Evolutionary conservation across 768 basidiomycete genomes (phyloP).

Genomic region (Amanita exitialis): DNA sequence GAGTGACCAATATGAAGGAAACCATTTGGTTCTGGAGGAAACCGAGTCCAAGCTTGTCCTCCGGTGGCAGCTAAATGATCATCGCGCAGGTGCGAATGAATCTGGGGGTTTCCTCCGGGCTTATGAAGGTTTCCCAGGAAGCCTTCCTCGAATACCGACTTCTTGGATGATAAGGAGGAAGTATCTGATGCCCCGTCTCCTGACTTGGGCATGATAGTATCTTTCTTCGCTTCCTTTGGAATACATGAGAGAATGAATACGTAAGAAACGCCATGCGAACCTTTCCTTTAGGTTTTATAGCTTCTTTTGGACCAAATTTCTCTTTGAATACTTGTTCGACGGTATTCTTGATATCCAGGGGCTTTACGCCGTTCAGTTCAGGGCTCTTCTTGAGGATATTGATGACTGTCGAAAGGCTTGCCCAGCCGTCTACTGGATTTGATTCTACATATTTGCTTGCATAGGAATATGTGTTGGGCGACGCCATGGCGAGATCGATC

Average conservation of each 20-base stretch:
- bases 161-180: constrained; percentile 30
- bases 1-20: constrained; percentile 95
- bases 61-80: constrained; percentile 73
- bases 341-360: constrained; percentile 76
- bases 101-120: constrained; percentile 89
- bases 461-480: constrained; percentile 31
- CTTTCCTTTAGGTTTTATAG: constrained; percentile 57
- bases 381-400: constrained; percentile 51
- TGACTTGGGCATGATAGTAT: constrained; percentile 18
- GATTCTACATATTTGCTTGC: constrained; percentile 38
- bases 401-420: constrained; percentile 57
- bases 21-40: constrained; percentile 98
- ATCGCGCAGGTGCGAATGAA: constrained; percentile 66
- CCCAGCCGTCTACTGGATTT: constrained; percentile 60
- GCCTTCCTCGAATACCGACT: constrained; percentile 85
- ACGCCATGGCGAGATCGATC: constrained; percentile 37
- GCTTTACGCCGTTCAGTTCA: constrained; percentile 71
- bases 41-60: constrained; percentile 87
- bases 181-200: constrained; percentile 20
- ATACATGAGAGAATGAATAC: neutral
- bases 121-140: constrained; percentile 90
- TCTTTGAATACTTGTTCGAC: constrained; percentile 61
- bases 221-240: constrained; percentile 42
- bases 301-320: constrained; percentile 65
- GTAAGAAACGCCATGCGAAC: constrained; percentile 20